Evolutionary conservation across 2,329 filamentous ascomycete genomes (phyloP), one percentile per base, ranked within the genome.

Genomic region (Capronia epimyces): DNA sequence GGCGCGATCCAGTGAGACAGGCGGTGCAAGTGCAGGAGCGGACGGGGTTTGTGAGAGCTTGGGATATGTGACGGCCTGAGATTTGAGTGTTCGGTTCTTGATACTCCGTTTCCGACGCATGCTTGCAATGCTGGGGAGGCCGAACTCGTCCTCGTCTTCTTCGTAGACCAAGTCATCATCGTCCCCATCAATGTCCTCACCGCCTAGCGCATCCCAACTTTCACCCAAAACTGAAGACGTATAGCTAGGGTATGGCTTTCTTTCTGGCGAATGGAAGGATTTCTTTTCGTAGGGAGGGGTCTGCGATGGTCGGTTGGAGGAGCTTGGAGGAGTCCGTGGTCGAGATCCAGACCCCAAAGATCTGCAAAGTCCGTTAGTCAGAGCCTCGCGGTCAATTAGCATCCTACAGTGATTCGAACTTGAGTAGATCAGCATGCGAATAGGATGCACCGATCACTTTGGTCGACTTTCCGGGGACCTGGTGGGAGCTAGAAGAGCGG

Each of bases 391-490:
- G 27, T 42, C 20, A 16, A n/a, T 20, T 16, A 36, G 24, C 43
- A 25, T 13, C 79, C 60, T 78, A 93, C 88, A 91, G 63, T 22
- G 83, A 81, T 64, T 89, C 87, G 64, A 91, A 86, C 69, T 91
- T 95, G 62, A 96, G 77, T 65, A 95, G 88, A 71, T 97, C 90
- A 22, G 91, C 88, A 70, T 98, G 93, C 12, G 93, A 97, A 67
- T 98, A 98, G 40, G 90, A 86, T 50, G 93, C 93, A 61, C 93
- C 93, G 53, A 97, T 86, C 29, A 98, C 87, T 55, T 91, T 80
- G 63, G 76, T 81, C 44, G 82, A 72, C 61, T 86, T 57, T 9
- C 46, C 83, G 66, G 79, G 77, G 45, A 73, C 66, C 61, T 74
- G 70, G 70, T 80, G 73, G 68, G 78, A 53, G 69, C 73, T 70